These are phyloP conservation scores for Salix caprea DNA, from an alignment of 345 rosid genomes.

Conservation along the genomic window DNA sequence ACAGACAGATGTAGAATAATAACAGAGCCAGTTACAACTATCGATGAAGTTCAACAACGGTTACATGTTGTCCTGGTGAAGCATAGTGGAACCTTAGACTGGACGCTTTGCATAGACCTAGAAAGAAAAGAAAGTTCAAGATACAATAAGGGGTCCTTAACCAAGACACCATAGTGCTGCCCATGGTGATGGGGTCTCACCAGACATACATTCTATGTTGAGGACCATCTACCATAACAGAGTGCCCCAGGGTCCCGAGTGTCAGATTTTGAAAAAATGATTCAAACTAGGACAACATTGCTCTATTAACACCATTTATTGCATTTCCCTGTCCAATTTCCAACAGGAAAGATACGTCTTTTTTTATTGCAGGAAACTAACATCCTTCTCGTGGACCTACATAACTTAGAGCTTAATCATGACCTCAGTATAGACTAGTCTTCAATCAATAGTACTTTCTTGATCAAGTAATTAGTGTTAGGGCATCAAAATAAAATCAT, in stretches of 20 bases:
- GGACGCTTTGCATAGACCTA: neutral
- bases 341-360: neutral
- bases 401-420: neutral
- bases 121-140: neutral
- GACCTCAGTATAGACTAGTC: neutral
- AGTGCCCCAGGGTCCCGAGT: no score
- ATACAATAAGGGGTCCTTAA: neutral
- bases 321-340: neutral
- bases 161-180: neutral
- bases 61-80: neutral
- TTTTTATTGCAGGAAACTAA: neutral
- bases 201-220: neutral
- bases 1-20: neutral
- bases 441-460: neutral
- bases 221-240: neutral
- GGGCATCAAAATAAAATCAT: neutral
- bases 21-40: neutral
- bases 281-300: neutral
- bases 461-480: neutral
- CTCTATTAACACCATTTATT: neutral
- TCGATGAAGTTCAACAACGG: neutral
- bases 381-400: neutral
- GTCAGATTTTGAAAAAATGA: neutral
- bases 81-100: neutral
- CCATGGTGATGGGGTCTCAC: neutral